A percentile compares a stretch with the other conserved stretches of the same genome.
Evolutionary conservation across 345 rosid species (phyloP).

Genomic region (Punica granatum): DNA sequence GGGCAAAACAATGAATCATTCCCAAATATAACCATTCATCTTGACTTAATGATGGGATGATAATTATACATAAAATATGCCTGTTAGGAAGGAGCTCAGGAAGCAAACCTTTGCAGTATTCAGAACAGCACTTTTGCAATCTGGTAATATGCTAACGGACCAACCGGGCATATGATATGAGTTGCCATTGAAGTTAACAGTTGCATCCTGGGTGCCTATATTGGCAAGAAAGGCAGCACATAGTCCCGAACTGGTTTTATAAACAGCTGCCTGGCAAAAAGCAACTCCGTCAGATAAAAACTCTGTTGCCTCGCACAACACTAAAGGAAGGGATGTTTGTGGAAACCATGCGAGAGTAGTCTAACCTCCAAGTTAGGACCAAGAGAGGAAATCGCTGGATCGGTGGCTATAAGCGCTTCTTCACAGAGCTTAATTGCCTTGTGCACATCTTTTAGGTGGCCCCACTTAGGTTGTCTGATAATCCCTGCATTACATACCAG

Average conservation of each 20-base stretch:
- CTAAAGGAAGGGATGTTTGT: background rate
- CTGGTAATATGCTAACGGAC: constrained; percentile 98
- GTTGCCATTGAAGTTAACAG: constrained; percentile 58
- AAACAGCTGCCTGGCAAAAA: constrained; percentile 59
- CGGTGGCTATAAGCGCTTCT: constrained; percentile 60
- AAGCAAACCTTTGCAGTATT: constrained; percentile 87
- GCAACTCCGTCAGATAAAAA: background rate
- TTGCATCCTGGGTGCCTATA: constrained; percentile 39
- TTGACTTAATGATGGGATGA: background rate
- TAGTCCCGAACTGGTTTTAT: constrained; percentile 49
- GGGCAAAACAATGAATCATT: background rate
- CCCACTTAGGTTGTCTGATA: constrained; percentile 91
- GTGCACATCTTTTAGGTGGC: constrained; percentile 82
- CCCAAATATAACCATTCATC: background rate
- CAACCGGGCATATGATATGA: constrained; percentile 79
- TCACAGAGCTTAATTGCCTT: constrained; percentile 90
- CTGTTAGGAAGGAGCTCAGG: background rate
- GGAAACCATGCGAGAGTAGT: background rate
- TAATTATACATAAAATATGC: background rate
- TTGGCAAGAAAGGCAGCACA: constrained; percentile 96
- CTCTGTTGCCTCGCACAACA: background rate
- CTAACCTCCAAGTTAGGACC: constrained; percentile 79
- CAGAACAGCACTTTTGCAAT: constrained; percentile 80
- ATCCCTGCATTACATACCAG: constrained; percentile 42
- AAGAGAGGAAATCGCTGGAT: constrained; percentile 56